Conservation (phyloP, 768 basidiomycete genomes). For the Obba rivulosa region DNA sequence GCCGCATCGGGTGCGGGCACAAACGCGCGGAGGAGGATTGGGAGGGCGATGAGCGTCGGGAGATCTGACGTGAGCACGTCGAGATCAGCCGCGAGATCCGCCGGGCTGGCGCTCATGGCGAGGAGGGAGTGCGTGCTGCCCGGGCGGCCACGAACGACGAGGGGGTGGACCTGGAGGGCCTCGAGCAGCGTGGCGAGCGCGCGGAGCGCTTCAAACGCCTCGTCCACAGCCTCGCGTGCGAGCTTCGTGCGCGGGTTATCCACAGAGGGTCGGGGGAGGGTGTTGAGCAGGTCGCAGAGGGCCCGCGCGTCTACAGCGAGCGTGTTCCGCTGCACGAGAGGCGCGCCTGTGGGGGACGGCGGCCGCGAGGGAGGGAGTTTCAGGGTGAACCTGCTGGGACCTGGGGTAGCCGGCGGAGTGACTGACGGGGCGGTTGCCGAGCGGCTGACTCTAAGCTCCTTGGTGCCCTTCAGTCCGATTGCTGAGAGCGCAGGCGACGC, state of each 20-base stretch:
- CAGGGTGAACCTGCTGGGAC: slow-evolving; percentile 54
- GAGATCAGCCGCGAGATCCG: slow-evolving; percentile 37
- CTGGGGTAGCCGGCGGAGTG: slow-evolving; percentile 53
- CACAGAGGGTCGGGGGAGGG: slow-evolving; percentile 56
- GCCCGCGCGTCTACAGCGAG: slow-evolving; percentile 54
- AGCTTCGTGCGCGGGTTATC: slow-evolving; percentile 43
- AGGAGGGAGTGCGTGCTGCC: background rate
- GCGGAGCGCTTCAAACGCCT: slow-evolving; percentile 63
- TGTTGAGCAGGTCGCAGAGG: slow-evolving; percentile 54
- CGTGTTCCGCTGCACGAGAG: slow-evolving; percentile 29
- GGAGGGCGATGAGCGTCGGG: slow-evolving; percentile 70
- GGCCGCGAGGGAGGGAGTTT: slow-evolving; percentile 66
- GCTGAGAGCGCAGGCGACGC: slow-evolving; percentile 32
- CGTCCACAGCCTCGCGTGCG: slow-evolving; percentile 78
- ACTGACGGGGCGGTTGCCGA: slow-evolving; percentile 27
- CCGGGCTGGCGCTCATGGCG: slow-evolving; percentile 5
- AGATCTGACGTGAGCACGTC: slow-evolving; percentile 54
- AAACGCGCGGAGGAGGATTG: slow-evolving; percentile 54
- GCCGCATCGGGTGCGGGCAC: slow-evolving; percentile 19
- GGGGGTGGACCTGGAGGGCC: slow-evolving; percentile 29
- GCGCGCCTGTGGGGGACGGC: slow-evolving; percentile 46
- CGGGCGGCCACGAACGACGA: slow-evolving; percentile 8
- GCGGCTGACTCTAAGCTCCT: slow-evolving; percentile 34
- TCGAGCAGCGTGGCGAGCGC: slow-evolving; percentile 56
- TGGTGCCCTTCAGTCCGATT: slow-evolving; percentile 10